A percentile compares a stretch with the other conserved stretches of the same genome.
These are phyloP conservation scores for Mycena olivaceomarginata DNA, from an alignment of 768 basidiomycete genomes.

Conservation along the genomic window DNA sequence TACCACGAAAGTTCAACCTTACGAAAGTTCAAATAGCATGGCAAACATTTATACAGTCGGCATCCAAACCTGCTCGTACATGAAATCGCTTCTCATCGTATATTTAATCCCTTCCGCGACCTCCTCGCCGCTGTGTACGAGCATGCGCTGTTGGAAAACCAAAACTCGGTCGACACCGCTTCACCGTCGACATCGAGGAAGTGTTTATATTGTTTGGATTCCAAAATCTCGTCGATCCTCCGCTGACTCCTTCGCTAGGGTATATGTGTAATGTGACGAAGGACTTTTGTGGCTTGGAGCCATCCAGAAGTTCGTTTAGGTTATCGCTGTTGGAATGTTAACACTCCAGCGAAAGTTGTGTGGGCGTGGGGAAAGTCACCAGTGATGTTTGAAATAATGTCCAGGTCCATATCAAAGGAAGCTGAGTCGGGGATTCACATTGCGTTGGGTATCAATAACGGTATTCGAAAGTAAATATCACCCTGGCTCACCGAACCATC, in stretches of 20 bases:
- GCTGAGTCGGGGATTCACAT: conserved; percentile 64
- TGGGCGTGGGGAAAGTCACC: conserved; percentile 24
- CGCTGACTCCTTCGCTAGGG: conserved; percentile 56
- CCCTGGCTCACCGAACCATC: conserved; percentile 55
- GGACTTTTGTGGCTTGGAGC: conserved; percentile 52
- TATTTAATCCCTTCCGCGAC: conserved; percentile 62
- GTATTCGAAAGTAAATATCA: neutral
- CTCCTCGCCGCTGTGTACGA: conserved; percentile 65
- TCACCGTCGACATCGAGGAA: conserved; percentile 63
- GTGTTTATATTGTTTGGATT: conserved; percentile 48
- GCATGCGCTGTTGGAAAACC: conserved; percentile 62
- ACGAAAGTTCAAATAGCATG: too few species aligned
- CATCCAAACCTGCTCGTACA: too few species aligned
- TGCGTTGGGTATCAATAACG: conserved; percentile 36
- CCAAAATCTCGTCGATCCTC: conserved; percentile 65
- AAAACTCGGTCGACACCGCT: conserved; percentile 59
- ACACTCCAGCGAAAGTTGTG: neutral
- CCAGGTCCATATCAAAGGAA: conserved; percentile 66
- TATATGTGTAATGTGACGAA: conserved; percentile 67
- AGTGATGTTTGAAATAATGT: conserved; percentile 58
- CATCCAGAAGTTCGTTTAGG: conserved; percentile 58
- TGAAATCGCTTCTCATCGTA: conserved; percentile 63
- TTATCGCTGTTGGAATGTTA: conserved; percentile 51
- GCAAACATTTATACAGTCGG: conserved; percentile 26
- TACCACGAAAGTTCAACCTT: too few species aligned